Evolutionary conservation across 306 rosid species (phyloP), one percentile per base, ranked within the genome.

Genomic region (Mimosa bimucronata): DNA sequence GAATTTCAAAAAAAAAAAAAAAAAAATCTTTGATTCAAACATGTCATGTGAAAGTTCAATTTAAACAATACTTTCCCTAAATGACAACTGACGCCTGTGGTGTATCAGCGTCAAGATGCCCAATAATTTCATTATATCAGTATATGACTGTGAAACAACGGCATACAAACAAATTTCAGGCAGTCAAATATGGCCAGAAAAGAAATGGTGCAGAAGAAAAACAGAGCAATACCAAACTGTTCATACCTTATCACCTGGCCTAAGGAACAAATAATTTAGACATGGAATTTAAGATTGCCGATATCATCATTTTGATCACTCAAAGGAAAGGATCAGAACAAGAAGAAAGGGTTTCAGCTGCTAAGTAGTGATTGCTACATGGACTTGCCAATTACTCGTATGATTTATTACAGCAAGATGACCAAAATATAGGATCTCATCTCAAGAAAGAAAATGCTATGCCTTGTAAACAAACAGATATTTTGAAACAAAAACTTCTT

Each of bases 11-110:
- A 70, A n/a, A n/a, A n/a, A n/a, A n/a, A n/a, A n/a, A n/a, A n/a
- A n/a, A n/a, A 37, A 45, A 10, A 68, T 40, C 37, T 53, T 16
- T 37, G 73, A 67, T 26, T 62, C 66, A 64, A 77, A 52, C 25
- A 2, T 52, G 25, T 53, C 25, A 28, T 42, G 45, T 42, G 53
- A 38, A 85, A 46, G 70, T 70, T 82, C 40, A 85, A 66, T 14
- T 44, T 28, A 77, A n/a, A 77, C 74, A 69, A 67, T 62, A 52
- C 25, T 61, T 5, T 55, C 23, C 34, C 67, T 11, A 14, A 6
- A 11, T 4, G 67, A 14, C 67, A 26, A 61, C 7, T 6, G 16
- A 28, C 38, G 11, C 25, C 67, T 14, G 34, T 13, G 4, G 38
- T 37, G 26, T 42, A 26, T 45, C 14, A 72, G n/a, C 31, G 41